Base-by-base conservation (phyloP, 495 filamentous ascomycete species). In the Xanthoparmelia taractica region DNA sequence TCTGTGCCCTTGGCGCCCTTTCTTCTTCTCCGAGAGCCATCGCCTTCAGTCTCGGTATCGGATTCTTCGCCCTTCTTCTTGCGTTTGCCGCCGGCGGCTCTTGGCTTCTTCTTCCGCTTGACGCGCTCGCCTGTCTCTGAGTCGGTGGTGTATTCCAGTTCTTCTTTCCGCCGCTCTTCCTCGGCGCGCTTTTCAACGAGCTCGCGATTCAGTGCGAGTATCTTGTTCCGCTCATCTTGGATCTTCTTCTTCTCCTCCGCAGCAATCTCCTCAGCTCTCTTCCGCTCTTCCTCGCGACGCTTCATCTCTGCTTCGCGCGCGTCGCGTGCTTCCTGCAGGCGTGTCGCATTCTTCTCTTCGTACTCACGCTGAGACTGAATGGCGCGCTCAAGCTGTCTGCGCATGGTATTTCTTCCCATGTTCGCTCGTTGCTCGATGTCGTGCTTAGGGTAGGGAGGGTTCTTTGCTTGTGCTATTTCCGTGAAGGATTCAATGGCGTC, bases 351-450 rank as follows among this genome's bases (percentile, higher is more conserved):
- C 79, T 89, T 90, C 63, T 92, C 87, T 70, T 98, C 95, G 71
- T 96, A 97, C 67, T 95, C 92, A 57, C 82, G 85, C 74, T 97
- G 94, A 63, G 79, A 85, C 66, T 91, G 86, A 36, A 93, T 80
- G 0, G 89, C 86, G 55, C 91, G 86, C 66, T 92, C 91, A 10
- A 97, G 82, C 74, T 98, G 93, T 66, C 87, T 88, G 64, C 89
- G 87, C 74, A 96, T 92, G 1, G 95, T 97, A 69, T 96, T 94
- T 33, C 87, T 83, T 63, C 90, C 92, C 95, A 98, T 97, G 79
- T 90, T 93, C 37, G 94, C 93, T 59, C 95, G 90, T 73, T 93
- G 90, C 70, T 97, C 93, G 60, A 98, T 82, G 65, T 96, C 90
- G 41, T 85, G 80, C 62, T 87, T 85, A 0, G 93, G 93, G 76